Base-by-base conservation (phyloP, 2,329 filamentous ascomycete genomes). In the Fusarium sp. region DNA sequence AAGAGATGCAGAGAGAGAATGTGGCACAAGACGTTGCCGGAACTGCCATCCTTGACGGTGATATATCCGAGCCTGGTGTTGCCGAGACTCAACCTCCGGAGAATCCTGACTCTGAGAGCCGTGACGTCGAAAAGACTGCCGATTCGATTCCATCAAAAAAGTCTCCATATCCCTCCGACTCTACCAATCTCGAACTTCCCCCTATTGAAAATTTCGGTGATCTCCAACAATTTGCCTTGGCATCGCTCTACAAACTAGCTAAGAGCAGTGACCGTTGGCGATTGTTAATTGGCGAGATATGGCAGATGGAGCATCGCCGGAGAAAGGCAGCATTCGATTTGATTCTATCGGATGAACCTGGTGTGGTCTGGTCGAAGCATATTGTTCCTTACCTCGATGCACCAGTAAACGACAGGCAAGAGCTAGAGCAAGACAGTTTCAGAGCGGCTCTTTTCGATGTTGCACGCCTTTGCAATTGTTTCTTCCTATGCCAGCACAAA, bases 381-480 rank as follows among this genome's bases (percentile, higher is more conserved):
- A 57, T 73, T 10, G 37, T 63, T 12, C 50, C 66, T 7, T 74
- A 74, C 12, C 34, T 76, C 18, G 43, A 27, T 14, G 45, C 68
- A 3, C 75, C 74, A 2, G 30, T 73, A 12, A 47, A 48, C 16
- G 55, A 67, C 32, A 9, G 51, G 2, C 27, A 47, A 12, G 54
- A 65, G 18, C 58, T 77, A 13, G 42, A 58, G 3, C n/a, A 49
- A 9, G 47, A 50, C 13, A 64, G 54, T 6, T 14, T 54, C 9
- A 60, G 69, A 20, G 69, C 71, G 7, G 49, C 72, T 34, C 68
- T 74, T 2, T 79, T 80, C 41, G 78, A 81, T 47, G 14, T 78
- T 7, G 72, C 74, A 10, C 72, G 75, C 18, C 34, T 79, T 11
- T 81, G 78, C 45, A 55, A 79, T 10, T 75, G 74, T 49, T 80